Base-by-base conservation (phyloP, 306 rosid species). In the Erythrophleum fordii region DNA sequence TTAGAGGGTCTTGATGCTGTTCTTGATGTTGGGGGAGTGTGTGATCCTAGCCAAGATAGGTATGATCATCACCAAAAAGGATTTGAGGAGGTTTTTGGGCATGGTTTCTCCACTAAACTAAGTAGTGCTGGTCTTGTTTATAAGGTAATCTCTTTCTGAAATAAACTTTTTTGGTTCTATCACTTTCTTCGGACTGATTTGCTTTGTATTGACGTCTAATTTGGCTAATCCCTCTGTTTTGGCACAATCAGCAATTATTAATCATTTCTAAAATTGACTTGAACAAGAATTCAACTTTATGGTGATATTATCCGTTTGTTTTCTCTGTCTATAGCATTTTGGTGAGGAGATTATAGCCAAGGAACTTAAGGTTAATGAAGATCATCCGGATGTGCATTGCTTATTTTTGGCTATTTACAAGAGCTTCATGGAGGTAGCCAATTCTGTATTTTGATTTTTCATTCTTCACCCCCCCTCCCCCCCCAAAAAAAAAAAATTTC, bases 51-150 rank as follows among this genome's bases (percentile, higher is more conserved):
- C 67, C 80, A 25, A 74, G 91, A 96, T 83, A 87, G 97, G 52
- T 96, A 92, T 77, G 99, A 96, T 88, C 99, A 96, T 89, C 99
- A 96, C 82, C 99, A 96, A 61, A 96, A 96, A 72, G 98, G 98
- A 20, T 96, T 96, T 86, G 92, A 73, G 49, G 99, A 93, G 90
- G 87, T 86, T 81, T 96, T 96, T 77, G 97, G 97, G 5, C 92
- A 92, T 75, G 97, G 98, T 69, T 93, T 96, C 86, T 86, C 90
- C 58, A 93, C 98, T 45, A 96, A 96, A 83, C 92, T 96, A 13
- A 96, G 99, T 25, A 96, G 98, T 74, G 99, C 98, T 69, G 99
- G 99, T 61, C 92, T 96, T 82, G 93, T 93, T 75, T 96, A 90
- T 71, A 96, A 93, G 97, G 99, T 96, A 75, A 31, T 28, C 60